Conservation (phyloP, 2,329 filamentous ascomycete species). For the Talaromyces amestolkiae region DNA sequence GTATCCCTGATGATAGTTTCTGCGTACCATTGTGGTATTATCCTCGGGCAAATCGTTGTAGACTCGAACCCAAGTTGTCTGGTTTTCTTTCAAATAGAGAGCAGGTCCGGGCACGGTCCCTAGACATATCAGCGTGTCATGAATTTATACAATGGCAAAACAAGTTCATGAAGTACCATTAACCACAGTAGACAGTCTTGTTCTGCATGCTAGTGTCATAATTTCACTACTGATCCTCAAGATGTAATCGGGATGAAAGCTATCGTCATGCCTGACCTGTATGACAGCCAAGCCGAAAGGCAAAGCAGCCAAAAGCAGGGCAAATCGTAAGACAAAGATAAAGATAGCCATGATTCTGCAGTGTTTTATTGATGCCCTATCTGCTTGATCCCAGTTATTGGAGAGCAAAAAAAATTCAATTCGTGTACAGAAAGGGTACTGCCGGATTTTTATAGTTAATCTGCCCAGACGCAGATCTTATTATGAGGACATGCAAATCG, state of each 20-base stretch:
- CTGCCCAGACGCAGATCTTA: too few species aligned
- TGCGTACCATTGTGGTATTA: conserved; percentile 55
- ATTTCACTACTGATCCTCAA: conserved; percentile 5
- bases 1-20: neutral
- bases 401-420: too few species aligned
- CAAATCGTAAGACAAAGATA: neutral
- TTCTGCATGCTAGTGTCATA: conserved; percentile 11
- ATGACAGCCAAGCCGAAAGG: neutral
- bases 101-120: conserved; percentile 8
- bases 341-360: neutral
- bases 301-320: conserved; percentile 1
- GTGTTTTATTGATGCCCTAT: too few species aligned
- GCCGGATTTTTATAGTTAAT: too few species aligned
- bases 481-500: too few species aligned
- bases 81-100: conserved; percentile 16
- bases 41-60: conserved; percentile 56
- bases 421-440: too few species aligned
- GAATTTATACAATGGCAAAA: too few species aligned
- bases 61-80: conserved; percentile 55
- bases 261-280: conserved; percentile 12
- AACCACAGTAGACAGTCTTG: conserved; percentile 10
- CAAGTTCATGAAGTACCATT: neutral
- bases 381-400: too few species aligned
- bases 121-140: neutral
- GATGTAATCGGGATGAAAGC: conserved; percentile 16